These are phyloP conservation scores for Fusarium papillatum DNA, from an alignment of 2,329 filamentous ascomycete genomes.

Conservation along the genomic window DNA sequence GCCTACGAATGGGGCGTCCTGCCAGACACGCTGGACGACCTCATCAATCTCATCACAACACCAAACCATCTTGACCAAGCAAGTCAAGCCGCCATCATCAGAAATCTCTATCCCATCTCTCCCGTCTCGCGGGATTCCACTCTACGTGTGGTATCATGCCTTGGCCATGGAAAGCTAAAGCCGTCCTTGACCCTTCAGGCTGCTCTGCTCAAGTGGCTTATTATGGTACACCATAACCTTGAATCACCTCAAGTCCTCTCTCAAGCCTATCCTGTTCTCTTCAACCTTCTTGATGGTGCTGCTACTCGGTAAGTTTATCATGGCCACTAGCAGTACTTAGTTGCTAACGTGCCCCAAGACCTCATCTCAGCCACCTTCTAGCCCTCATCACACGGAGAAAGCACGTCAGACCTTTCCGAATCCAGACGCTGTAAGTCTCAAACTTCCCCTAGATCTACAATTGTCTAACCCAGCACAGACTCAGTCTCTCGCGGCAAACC, in stretches of 20 bases:
- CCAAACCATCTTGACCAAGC: slow-evolving; percentile 82
- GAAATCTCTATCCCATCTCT: slow-evolving; percentile 81
- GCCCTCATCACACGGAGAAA: slow-evolving; percentile 84
- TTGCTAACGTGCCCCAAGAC: slow-evolving; percentile 52
- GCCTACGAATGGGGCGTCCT: slow-evolving; percentile 79
- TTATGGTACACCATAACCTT: slow-evolving; percentile 80
- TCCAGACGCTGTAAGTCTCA: slow-evolving; percentile 76
- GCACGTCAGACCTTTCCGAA: slow-evolving; percentile 87
- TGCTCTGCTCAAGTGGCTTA: slow-evolving; percentile 81
- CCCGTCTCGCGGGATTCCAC: slow-evolving; percentile 72
- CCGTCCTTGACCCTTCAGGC: slow-evolving; percentile 79
- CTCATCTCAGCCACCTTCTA: slow-evolving; percentile 80
- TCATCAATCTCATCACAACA: slow-evolving; percentile 76
- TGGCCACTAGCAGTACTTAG: not conserved
- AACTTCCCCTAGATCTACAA: not conserved
- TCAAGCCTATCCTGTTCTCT: slow-evolving; percentile 81
- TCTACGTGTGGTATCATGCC: slow-evolving; percentile 76
- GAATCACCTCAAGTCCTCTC: slow-evolving; percentile 74
- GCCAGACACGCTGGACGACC: slow-evolving; percentile 68
- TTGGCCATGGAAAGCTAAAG: slow-evolving; percentile 85
- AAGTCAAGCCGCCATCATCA: slow-evolving; percentile 76
- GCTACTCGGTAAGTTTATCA: slow-evolving; percentile 71
- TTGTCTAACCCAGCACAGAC: slow-evolving; percentile 51
- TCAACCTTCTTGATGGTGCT: slow-evolving; percentile 86
- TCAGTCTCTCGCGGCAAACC: slow-evolving; percentile 69